phyloP scores from a whole-genome alignment of 306 rosid species.

The Rosa multiflora region DNA sequence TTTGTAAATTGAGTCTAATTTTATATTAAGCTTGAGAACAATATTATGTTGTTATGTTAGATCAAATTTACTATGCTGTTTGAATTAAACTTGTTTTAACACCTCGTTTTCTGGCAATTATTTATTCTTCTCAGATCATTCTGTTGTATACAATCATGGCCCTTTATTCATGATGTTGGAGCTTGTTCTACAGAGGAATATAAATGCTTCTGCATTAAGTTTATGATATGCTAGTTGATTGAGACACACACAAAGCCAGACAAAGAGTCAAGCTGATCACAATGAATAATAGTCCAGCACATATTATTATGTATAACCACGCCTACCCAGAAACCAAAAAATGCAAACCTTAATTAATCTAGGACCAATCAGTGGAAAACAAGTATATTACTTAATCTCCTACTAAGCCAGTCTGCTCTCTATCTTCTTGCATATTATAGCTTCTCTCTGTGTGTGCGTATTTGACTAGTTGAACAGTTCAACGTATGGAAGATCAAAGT shows the following conservation, averaged over 20 bases:
- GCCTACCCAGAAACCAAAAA: conserved; percentile 25
- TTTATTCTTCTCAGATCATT: background rate
- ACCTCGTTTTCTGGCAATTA: background rate
- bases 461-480: conserved; percentile 8
- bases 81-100: too few relatives aligned
- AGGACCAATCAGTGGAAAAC: background rate
- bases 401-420: background rate
- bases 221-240: background rate
- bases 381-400: background rate
- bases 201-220: background rate
- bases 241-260: conserved; percentile 10
- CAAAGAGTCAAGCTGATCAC: conserved; percentile 22
- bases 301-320: conserved; percentile 33
- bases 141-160: background rate
- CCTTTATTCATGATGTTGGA: background rate
- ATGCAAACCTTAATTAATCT: background rate
- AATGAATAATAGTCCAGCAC: conserved; percentile 12
- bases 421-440: background rate
- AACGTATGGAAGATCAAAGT: conserved; percentile 11
- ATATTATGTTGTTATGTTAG: too few relatives aligned
- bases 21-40: background rate
- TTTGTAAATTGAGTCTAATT: background rate
- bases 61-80: background rate
- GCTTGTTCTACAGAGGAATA: background rate
- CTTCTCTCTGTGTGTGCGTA: background rate